These are phyloP conservation scores for Cryptococcus maquisensis DNA, from an alignment of 1,284 basidiomycete genomes.

Conservation along the genomic window DNA sequence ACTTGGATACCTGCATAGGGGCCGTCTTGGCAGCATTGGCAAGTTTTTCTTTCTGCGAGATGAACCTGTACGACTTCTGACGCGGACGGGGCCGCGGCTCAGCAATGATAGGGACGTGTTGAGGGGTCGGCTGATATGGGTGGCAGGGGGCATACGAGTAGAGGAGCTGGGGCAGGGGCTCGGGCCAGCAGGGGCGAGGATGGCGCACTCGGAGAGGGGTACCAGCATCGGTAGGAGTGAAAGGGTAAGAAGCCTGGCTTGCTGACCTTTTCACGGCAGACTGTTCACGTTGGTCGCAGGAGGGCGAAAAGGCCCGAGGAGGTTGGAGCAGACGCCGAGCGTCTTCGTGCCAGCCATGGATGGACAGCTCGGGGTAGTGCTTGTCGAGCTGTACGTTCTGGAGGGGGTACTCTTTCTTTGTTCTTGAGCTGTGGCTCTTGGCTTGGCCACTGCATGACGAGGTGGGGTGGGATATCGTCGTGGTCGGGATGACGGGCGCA, in stretches of 20 bases:
- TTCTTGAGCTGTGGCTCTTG: neutral
- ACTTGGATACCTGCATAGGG: too few relatives aligned
- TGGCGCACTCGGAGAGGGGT: neutral
- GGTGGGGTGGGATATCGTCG: neutral
- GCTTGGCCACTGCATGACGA: neutral
- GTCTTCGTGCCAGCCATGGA: conserved; percentile 13
- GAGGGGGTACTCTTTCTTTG: conserved; percentile 4
- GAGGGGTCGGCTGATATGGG: neutral
- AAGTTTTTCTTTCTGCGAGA: neutral
- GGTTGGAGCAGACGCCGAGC: conserved; percentile 13
- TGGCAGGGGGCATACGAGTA: neutral
- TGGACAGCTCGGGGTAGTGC: conserved; percentile 8
- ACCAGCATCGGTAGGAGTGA: neutral
- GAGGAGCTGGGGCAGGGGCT: neutral
- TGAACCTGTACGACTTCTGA: conserved; percentile 1
- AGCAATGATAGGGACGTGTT: neutral
- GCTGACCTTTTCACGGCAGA: too few relatives aligned
- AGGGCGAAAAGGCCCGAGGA: neutral
- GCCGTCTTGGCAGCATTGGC: too few relatives aligned
- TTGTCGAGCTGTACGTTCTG: conserved; percentile 10
- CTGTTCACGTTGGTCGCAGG: neutral
- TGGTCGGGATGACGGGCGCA: neutral
- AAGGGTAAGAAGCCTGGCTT: neutral
- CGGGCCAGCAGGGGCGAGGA: neutral
- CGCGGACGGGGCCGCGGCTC: neutral